Percentiles rank a stretch among this genome's conserved stretches.
phyloP scores from a whole-genome alignment of 768 basidiomycete genomes.

The Fistulinella prunicolor region DNA sequence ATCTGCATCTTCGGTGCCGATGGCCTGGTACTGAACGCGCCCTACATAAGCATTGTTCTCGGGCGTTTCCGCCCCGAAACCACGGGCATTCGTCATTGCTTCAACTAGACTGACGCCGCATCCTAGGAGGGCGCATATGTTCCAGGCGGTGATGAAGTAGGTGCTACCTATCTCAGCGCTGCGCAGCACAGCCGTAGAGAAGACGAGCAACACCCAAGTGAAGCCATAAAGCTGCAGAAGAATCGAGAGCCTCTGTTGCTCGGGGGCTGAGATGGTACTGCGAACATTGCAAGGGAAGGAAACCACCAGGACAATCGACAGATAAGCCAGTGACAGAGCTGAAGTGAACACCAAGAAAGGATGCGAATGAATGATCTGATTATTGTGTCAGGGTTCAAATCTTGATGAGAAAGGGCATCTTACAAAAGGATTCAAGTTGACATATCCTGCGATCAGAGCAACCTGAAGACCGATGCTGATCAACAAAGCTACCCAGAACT shows the following conservation, averaged over 20 bases:
- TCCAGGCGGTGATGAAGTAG: conserved; percentile 59
- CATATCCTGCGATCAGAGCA: conserved; percentile 46
- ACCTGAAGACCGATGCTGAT: conserved; percentile 45
- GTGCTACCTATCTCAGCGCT: conserved; percentile 45
- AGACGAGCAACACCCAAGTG: conserved; percentile 56
- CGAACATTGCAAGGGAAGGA: conserved; percentile 33
- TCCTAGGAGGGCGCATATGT: conserved; percentile 43
- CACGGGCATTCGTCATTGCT: conserved; percentile 23
- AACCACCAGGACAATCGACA: conserved; percentile 43
- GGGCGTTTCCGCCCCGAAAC: conserved; percentile 8
- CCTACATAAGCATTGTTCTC: conserved; percentile 10
- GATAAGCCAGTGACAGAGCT: conserved; percentile 48
- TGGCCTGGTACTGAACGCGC: conserved; percentile 28
- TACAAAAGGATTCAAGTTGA: conserved; percentile 64
- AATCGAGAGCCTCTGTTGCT: conserved; percentile 49
- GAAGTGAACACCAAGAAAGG: conserved; percentile 51
- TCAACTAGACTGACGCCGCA: conserved; percentile 39
- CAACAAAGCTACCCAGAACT: conserved; percentile 61
- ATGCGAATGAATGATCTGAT: conserved; percentile 59
- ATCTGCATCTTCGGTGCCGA: conserved; percentile 13
- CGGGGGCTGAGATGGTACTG: conserved; percentile 22
- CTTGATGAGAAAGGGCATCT: conserved; percentile 16
- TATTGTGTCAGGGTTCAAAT: neutral
- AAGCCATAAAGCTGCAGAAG: conserved; percentile 54
- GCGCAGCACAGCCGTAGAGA: conserved; percentile 45